A percentile compares a stretch with the other conserved stretches of the same genome.
Evolutionary conservation across 345 rosid species (phyloP).

Genomic region (Pugionium dolabratum): DNA sequence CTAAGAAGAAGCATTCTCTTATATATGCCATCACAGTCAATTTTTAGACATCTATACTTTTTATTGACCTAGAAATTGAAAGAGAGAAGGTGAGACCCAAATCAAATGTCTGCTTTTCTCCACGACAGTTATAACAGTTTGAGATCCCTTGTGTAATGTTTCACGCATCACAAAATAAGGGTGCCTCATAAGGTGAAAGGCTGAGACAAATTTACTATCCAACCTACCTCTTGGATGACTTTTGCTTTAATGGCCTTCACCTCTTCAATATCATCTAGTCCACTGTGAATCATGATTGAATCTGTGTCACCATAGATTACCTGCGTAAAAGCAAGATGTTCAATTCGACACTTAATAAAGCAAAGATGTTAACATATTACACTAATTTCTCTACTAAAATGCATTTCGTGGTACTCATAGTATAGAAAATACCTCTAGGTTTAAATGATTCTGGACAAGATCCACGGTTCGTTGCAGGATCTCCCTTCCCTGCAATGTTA

Average conservation of each 20-base stretch:
- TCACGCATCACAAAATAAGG: conserved; percentile 17
- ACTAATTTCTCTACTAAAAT: conserved; percentile 25
- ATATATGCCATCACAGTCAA: conserved; percentile 94
- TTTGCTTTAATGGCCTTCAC: conserved; percentile 81
- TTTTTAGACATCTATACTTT: conserved; percentile 84
- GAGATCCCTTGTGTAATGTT: conserved; percentile 2
- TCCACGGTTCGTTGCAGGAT: conserved; percentile 94
- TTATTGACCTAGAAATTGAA: conserved; percentile 74
- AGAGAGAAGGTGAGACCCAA: conserved; percentile 33
- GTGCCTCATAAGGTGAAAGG: background rate
- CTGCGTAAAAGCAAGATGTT: conserved; percentile 50
- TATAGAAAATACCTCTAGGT: conserved; percentile 66
- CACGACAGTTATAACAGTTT: conserved; percentile 6
- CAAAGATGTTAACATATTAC: conserved; percentile 16
- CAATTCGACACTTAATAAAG: conserved; percentile 27
- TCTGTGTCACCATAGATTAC: conserved; percentile 98
- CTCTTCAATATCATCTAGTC: conserved; percentile 76
- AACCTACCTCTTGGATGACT: conserved; percentile 87
- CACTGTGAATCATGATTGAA: conserved; percentile 97
- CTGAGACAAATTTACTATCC: conserved; percentile 18
- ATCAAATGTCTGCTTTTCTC: conserved; percentile 7
- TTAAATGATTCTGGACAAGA: conserved; percentile 89
- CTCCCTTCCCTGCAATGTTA: conserved; percentile 82
- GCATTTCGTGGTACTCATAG: conserved; percentile 29
- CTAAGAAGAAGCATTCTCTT: conserved; percentile 97